These are phyloP conservation scores for Grosmannia huntii DNA, from an alignment of 2,329 filamentous ascomycete genomes.

Conservation along the genomic window DNA sequence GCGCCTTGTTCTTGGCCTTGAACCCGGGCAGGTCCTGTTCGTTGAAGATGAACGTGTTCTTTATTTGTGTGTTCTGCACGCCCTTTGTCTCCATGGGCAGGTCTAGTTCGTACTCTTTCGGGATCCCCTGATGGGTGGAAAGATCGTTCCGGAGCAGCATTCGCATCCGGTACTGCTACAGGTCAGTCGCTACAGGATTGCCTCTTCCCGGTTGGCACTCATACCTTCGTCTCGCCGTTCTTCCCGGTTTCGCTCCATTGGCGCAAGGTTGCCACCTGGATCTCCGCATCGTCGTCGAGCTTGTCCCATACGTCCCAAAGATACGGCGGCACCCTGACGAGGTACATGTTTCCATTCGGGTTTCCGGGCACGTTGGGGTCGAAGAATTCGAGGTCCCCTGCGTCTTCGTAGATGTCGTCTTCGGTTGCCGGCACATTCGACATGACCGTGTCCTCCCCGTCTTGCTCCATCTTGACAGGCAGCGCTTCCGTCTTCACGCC, in stretches of 20 bases:
- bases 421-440: slow-evolving; percentile 26
- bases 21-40: slow-evolving; percentile 85
- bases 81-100: slow-evolving; percentile 38
- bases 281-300: slow-evolving; percentile 68
- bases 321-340: slow-evolving; percentile 66
- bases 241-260: slow-evolving; percentile 42
- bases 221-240: slow-evolving; percentile 33
- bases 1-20: slow-evolving; percentile 42
- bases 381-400: slow-evolving; percentile 49
- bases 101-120: slow-evolving; percentile 77
- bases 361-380: slow-evolving; percentile 20
- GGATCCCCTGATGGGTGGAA: slow-evolving; percentile 59
- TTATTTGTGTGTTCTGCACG: slow-evolving; percentile 37
- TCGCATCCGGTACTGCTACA: slow-evolving; percentile 28
- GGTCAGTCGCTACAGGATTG: neutral
- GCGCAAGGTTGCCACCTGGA: slow-evolving; percentile 65
- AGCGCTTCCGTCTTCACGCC: slow-evolving; percentile 11
- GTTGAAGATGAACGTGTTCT: slow-evolving; percentile 84
- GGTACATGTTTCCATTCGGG: slow-evolving; percentile 42
- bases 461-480: slow-evolving; percentile 31
- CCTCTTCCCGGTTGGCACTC: neutral
- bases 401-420: slow-evolving; percentile 55
- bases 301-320: slow-evolving; percentile 70
- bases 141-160: slow-evolving; percentile 57
- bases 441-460: slow-evolving; percentile 10